A percentile compares a stretch with the other conserved stretches of the same genome.
phyloP scores from a whole-genome alignment of 306 rosid species.

The Corylus americana region DNA sequence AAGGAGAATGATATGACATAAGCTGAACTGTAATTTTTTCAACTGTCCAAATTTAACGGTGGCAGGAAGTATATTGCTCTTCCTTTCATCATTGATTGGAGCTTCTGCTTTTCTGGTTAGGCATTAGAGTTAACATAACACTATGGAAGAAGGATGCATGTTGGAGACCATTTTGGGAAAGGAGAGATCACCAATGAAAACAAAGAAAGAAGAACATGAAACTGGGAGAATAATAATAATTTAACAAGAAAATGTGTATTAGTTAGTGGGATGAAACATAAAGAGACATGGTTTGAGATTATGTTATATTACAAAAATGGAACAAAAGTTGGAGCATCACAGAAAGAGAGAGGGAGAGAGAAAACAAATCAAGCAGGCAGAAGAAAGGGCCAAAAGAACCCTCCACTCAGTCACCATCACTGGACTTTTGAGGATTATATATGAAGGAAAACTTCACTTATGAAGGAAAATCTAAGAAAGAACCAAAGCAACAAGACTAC shows the following conservation, averaged over 20 bases:
- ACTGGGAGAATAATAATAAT: background rate
- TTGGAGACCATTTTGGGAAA: background rate
- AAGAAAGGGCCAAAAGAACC: conserved; percentile 46
- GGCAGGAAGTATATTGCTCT: no score
- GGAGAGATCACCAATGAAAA: background rate
- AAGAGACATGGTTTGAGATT: conserved; percentile 26
- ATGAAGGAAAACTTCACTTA: conserved; percentile 37
- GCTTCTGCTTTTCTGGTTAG: background rate
- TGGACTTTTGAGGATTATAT: conserved; percentile 40
- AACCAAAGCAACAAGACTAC: conserved; percentile 43
- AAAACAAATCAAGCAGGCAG: conserved; percentile 34
- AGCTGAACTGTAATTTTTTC: no score
- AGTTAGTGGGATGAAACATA: conserved; percentile 1
- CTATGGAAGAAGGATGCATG: background rate
- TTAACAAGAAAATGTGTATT: background rate
- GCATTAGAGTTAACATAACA: background rate
- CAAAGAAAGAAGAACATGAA: background rate
- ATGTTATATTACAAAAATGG: conserved; percentile 12
- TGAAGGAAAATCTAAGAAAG: conserved; percentile 26
- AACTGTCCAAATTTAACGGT: no score
- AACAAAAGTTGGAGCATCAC: conserved; percentile 21
- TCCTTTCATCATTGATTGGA: no score
- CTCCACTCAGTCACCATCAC: conserved; percentile 51
- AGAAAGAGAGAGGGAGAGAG: conserved; percentile 15
- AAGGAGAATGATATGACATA: no score